Evolutionary conservation across 176 grass and related monocot genomes (phyloP).

Genomic region (Chrysopogon serrulatus): DNA sequence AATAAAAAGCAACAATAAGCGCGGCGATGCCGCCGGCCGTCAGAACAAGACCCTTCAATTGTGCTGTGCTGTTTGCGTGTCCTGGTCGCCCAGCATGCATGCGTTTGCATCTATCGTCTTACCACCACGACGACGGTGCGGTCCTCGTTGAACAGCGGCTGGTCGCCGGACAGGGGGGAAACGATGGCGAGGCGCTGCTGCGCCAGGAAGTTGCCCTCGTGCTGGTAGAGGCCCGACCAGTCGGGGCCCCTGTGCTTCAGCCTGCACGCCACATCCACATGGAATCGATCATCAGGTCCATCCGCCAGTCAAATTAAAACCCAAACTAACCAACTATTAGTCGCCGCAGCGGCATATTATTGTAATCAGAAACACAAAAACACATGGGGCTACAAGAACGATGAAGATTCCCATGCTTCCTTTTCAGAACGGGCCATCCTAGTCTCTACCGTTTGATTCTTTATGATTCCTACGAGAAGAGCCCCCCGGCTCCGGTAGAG

Average conservation of each 20-base stretch:
- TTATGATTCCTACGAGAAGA: background rate
- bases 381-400: background rate
- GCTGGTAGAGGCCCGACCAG: slow-evolving; percentile 90
- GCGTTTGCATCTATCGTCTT: background rate
- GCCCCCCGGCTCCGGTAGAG: background rate
- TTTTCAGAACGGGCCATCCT: background rate
- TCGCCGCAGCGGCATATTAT: background rate
- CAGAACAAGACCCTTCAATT: background rate
- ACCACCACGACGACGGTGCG: slow-evolving; percentile 82
- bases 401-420: background rate
- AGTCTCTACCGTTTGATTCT: slow-evolving; percentile 14
- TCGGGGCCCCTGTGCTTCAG: slow-evolving; percentile 88
- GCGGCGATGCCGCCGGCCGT: too few species aligned
- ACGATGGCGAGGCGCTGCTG: slow-evolving; percentile 91
- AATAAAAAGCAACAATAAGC: background rate
- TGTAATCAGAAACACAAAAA: background rate
- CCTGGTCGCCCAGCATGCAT: background rate
- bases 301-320: background rate
- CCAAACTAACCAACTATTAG: background rate
- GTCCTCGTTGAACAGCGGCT: slow-evolving; percentile 91
- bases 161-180: slow-evolving; percentile 88
- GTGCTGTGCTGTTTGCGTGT: background rate
- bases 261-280: slow-evolving; percentile 28
- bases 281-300: background rate
- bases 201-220: slow-evolving; percentile 70